Base-by-base conservation (phyloP, 108 stramenopile species). In the Cylindrotheca fusiformis region DNA sequence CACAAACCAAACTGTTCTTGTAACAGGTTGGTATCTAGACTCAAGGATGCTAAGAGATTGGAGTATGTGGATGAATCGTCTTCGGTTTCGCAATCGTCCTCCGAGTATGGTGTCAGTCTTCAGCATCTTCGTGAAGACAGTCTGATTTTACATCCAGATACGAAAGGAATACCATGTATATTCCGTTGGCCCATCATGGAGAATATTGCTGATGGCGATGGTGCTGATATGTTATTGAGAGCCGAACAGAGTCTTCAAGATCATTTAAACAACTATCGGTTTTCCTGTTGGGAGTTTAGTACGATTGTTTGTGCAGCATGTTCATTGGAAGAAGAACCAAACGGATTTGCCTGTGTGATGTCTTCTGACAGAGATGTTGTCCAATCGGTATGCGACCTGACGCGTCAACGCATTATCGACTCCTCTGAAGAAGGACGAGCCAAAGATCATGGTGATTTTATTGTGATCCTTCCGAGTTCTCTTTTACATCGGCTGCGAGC, bases 1-100 rank as follows among this genome's bases (percentile, higher is more conserved):
- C 80, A 81, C 48, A 69, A 69, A 22, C 77, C 74, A 0, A 36
- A 24, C 19, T 78, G 77, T 27, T 18, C 49, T 0, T 78, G 81
- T 48, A 46, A 73, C 49, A 78, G 72, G 41, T 32, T 78, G 36
- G 14, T 41, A 14, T 41, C 10, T 41, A 14, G 36, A 41, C 14
- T n/a, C n/a, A n/a, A n/a, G n/a, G 36, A 41, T 41, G 14, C 6
- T 41, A 41, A 41, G 10, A 41, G 14, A 10, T 6, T 41, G 6
- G 36, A 41, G 6, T 4, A 46, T 57, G 32, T 23, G 10, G 21
- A 28, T 78, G 33, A n/a, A n/a, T n/a, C n/a, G n/a, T n/a, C n/a
- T n/a, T n/a, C n/a, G n/a, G n/a, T n/a, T n/a, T n/a, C n/a, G 45
- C 22, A n/a, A 27, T 0, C 19, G 17, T n/a, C 3, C 6, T 19